Evolutionary conservation across 2,329 filamentous ascomycete genomes (phyloP).

Genomic region (Colletotrichum spaethianum): DNA sequence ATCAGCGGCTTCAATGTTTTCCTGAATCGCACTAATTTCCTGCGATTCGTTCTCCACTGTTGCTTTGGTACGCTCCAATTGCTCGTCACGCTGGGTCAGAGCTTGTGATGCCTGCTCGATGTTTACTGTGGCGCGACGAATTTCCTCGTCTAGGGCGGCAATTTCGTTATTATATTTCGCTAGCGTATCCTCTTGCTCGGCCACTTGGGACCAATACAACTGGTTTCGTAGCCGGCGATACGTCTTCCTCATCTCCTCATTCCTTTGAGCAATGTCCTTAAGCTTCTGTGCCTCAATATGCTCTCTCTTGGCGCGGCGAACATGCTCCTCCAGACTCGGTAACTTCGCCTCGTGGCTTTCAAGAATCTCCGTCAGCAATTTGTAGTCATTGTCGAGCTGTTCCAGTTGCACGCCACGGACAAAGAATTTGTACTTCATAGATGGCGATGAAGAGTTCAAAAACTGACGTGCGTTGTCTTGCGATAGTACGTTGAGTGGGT

Average conservation of each 20-base stretch:
- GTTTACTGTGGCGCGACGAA: slow-evolving; percentile 55
- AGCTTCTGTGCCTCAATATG: slow-evolving; percentile 50
- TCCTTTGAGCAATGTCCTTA: slow-evolving; percentile 52
- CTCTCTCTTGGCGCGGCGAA: slow-evolving; percentile 71
- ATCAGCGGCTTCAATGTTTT: slow-evolving; percentile 36
- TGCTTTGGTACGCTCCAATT: slow-evolving; percentile 20
- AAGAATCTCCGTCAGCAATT: slow-evolving; percentile 82
- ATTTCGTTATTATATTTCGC: slow-evolving; percentile 49
- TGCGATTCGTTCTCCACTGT: slow-evolving; percentile 8
- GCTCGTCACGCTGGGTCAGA: slow-evolving; percentile 47
- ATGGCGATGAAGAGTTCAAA: slow-evolving; percentile 84
- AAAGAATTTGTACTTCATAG: slow-evolving; percentile 96
- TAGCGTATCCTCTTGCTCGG: slow-evolving; percentile 76
- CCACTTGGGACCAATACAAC: slow-evolving; percentile 90
- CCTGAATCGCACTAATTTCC: slow-evolving; percentile 18
- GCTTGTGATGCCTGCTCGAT: slow-evolving; percentile 61
- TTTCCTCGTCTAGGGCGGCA: slow-evolving; percentile 50
- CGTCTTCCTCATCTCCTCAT: slow-evolving; percentile 66
- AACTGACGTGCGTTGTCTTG: slow-evolving; percentile 97
- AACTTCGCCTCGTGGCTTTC: slow-evolving; percentile 80
- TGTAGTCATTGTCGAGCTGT: slow-evolving; percentile 92
- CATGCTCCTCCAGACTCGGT: slow-evolving; percentile 71
- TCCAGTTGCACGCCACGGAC: slow-evolving; percentile 94
- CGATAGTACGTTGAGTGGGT: slow-evolving; percentile 94
- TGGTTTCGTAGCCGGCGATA: slow-evolving; percentile 74